These are phyloP conservation scores for Phytophthora pisi DNA, from an alignment of 352 stramenopile genomes.

Conservation along the genomic window DNA sequence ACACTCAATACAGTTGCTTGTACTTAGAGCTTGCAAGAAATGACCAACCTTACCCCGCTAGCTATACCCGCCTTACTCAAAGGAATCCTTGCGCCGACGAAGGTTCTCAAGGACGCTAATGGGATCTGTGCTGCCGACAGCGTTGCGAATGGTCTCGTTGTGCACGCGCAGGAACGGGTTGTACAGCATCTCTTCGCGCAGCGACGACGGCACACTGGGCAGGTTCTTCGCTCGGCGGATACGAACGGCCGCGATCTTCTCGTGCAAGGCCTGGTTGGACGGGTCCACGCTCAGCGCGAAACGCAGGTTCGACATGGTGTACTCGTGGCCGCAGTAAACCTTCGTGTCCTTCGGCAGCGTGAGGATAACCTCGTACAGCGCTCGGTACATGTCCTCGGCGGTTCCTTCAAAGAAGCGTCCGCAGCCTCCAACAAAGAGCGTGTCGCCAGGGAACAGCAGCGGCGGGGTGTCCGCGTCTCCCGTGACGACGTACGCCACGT, in stretches of 20 bases:
- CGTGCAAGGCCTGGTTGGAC: slow-evolving; percentile 83
- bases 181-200: slow-evolving; percentile 88
- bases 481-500: slow-evolving; percentile 88
- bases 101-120: slow-evolving; percentile 84
- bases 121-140: slow-evolving; percentile 76
- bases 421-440: slow-evolving; percentile 86
- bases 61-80: slow-evolving; percentile 41
- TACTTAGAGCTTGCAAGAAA: background rate
- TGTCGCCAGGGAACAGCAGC: slow-evolving; percentile 88
- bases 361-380: slow-evolving; percentile 87
- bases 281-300: slow-evolving; percentile 95
- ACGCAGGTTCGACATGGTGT: slow-evolving; percentile 93
- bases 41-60: background rate
- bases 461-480: slow-evolving; percentile 76
- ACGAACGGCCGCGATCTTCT: slow-evolving; percentile 87
- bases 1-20: slow-evolving; percentile 1
- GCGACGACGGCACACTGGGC: slow-evolving; percentile 91
- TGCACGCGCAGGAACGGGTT: slow-evolving; percentile 89
- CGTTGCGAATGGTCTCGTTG: slow-evolving; percentile 82
- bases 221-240: slow-evolving; percentile 83
- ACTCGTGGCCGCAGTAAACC: slow-evolving; percentile 92
- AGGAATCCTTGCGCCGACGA: slow-evolving; percentile 77
- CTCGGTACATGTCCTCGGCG: slow-evolving; percentile 88
- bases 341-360: slow-evolving; percentile 86
- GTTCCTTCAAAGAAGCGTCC: slow-evolving; percentile 91